These are phyloP conservation scores for Lentinula raphanica DNA, from an alignment of 768 basidiomycete species.

Conservation along the genomic window DNA sequence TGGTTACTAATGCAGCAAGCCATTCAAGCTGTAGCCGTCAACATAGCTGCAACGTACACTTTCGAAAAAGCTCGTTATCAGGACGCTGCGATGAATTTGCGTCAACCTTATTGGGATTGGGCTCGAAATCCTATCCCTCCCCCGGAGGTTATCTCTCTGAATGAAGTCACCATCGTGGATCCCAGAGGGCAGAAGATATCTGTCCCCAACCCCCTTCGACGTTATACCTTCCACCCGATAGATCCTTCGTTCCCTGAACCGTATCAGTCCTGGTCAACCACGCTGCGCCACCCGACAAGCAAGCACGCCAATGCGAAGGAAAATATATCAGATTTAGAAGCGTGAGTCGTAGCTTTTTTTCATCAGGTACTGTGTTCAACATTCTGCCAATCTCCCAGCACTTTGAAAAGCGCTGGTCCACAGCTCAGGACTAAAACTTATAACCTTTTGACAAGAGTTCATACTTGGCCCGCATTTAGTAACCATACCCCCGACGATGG, in stretches of 20 bases:
- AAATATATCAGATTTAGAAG: conserved; percentile 23
- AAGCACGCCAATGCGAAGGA: conserved; percentile 22
- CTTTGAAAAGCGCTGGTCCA: conserved; percentile 17
- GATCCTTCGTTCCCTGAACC: conserved; percentile 25
- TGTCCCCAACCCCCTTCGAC: conserved; percentile 26
- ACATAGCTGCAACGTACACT: conserved; percentile 38
- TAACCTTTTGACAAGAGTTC: conserved; percentile 31
- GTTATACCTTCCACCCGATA: conserved; percentile 31
- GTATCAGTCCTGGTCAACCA: conserved; percentile 27
- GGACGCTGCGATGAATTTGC: conserved; percentile 28
- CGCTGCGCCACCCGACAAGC: conserved; percentile 28
- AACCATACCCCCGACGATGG: conserved; percentile 36
- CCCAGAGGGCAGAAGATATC: conserved; percentile 22
- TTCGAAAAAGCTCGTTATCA: conserved; percentile 25
- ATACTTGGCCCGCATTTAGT: conserved; percentile 41
- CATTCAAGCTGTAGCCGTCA: conserved; percentile 32
- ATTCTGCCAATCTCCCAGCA: conserved; percentile 9
- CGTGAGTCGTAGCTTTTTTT: conserved; percentile 15
- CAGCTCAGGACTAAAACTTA: conserved; percentile 28
- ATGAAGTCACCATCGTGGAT: conserved; percentile 27
- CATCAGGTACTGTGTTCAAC: neutral
- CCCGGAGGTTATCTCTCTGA: conserved; percentile 29
- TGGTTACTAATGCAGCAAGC: conserved; percentile 37
- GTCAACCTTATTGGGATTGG: conserved; percentile 52
- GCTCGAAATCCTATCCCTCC: conserved; percentile 34